Evolutionary conservation across 208 protist species (phyloP), one percentile per base, ranked within the genome.

Genomic region (Wallacemonas collosoma): DNA sequence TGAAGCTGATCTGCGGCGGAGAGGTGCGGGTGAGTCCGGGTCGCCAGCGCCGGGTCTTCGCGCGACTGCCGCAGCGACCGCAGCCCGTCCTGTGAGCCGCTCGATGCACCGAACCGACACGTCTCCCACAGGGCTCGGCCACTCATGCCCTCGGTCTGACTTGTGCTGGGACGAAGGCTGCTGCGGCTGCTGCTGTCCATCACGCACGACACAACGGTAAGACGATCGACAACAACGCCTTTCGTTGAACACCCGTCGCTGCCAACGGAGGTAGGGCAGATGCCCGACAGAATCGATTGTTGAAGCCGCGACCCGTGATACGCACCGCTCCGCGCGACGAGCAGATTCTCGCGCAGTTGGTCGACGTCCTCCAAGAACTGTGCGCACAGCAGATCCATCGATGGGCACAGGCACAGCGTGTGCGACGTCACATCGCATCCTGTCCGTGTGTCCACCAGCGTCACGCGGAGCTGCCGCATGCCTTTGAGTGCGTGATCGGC

Each of bases 381-480:
- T 38, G 7, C 17, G 55, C 55, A 60, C 1, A 60, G 55, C 55
- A 35, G 15, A 60, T 12, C 55, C 55, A 60, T 60, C 17, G 55
- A 17, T 38, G 55, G 55, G 55, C 55, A 60, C 55, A 60, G 9
- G 17, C 55, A 60, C 7, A 60, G 55, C 14, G 55, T 60, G 55
- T 60, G 55, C 55, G 55, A 60, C 17, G 55, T 35, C 7, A 60
- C 55, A 17, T 60, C 55, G 15, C 35, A 17, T 9, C 55, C 55
- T 9, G 55, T 60, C 15, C 55, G 55, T 8, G 55, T 60, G 55
- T 60, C 55, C 7, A 60, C 55, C 15, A 60, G 55, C 15, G 15
- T 38, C 15, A 60, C 55, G 55, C 55, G 55, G 15, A 60, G 17
- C 17, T 60, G 55, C 55, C 55, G 55, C 55, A 60, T 60, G 55